Evolutionary conservation across 768 basidiomycete genomes (phyloP).

Genomic region (Naganishia onofrii): DNA sequence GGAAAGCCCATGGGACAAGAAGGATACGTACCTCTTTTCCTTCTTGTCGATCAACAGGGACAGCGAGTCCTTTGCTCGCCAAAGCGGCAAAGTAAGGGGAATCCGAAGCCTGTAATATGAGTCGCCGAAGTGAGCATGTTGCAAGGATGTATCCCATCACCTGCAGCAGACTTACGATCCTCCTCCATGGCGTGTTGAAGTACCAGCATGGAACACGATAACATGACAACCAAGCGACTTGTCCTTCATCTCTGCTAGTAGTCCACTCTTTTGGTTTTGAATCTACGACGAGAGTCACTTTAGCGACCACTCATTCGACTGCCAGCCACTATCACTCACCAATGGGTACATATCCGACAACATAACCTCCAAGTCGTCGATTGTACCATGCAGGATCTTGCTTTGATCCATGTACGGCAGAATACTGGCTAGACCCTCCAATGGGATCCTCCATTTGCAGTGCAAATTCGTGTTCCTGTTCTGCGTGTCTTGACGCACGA

Average conservation of each 20-base stretch:
- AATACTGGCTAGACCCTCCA: conserved; percentile 79
- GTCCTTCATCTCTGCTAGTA: conserved; percentile 59
- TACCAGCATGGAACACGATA: conserved; percentile 64
- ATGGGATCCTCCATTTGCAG: conserved; percentile 61
- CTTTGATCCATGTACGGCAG: conserved; percentile 72
- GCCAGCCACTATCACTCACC: conserved; percentile 29
- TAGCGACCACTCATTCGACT: background rate
- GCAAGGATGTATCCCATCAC: background rate
- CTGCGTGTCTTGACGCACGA: conserved; percentile 79
- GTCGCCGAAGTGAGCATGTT: background rate
- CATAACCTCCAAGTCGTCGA: conserved; percentile 64
- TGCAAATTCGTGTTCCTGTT: conserved; percentile 45
- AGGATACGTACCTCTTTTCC: conserved; percentile 72
- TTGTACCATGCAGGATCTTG: conserved; percentile 62
- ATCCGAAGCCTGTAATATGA: background rate
- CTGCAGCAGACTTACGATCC: conserved; percentile 56
- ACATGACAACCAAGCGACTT: conserved; percentile 60
- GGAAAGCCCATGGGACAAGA: background rate
- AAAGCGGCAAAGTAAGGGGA: conserved; percentile 87
- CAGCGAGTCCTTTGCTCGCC: conserved; percentile 86
- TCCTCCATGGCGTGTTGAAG: conserved; percentile 51
- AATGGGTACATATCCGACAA: conserved; percentile 78
- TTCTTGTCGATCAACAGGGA: conserved; percentile 95
- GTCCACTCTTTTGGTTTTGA: conserved; percentile 63
- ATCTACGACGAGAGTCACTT: conserved; percentile 48